Evolutionary conservation across 2,329 filamentous ascomycete genomes (phyloP), one percentile per base, ranked within the genome.

Genomic region (Talaromyces islandicus): DNA sequence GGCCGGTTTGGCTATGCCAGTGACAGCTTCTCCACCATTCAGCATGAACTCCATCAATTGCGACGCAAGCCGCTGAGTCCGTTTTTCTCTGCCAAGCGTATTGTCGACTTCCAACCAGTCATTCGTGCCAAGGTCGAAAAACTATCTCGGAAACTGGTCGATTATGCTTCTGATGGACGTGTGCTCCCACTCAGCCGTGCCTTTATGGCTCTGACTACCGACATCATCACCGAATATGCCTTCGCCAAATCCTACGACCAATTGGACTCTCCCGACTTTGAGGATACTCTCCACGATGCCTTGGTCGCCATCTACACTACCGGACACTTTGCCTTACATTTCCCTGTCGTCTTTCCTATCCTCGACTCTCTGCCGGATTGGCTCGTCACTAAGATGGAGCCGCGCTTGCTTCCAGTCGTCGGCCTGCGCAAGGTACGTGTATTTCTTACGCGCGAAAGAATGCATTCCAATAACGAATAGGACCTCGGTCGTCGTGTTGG

Each of bases 161-260:
- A 67, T 24, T 69, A 67, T 64, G 67, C 60, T 35, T 46, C 56
- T n/a, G 62, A 62, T 61, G 63, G 54, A 58, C 67, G 60, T 55
- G 64, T 58, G 58, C 65, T 69, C 53, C 62, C 64, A 38, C 60
- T 64, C 53, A 68, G 64, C 54, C 59, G 68, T 21, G 71, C 69
- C 7, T 68, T 70, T 54, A 68, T 59, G 52, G 57, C 57, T 5
- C 29, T 59, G 43, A 59, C 70, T 1, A 71, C 61, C 38, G 78
- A 81, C 43, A 72, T 80, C 56, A 77, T 81, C 64, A 78, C 77
- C 62, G 71, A 77, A 54, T 80, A 79, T 62, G 68, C 68, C 19
- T 68, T 73, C 64, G 67, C 68, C 24, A 58, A 66, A 9, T 66
- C 64, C 1, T 73, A 68, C 48, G 61, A 66, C 25, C 61, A 63